These are phyloP conservation scores for Fusarium nisikadoi DNA, from an alignment of 2,329 filamentous ascomycete genomes.

Conservation along the genomic window DNA sequence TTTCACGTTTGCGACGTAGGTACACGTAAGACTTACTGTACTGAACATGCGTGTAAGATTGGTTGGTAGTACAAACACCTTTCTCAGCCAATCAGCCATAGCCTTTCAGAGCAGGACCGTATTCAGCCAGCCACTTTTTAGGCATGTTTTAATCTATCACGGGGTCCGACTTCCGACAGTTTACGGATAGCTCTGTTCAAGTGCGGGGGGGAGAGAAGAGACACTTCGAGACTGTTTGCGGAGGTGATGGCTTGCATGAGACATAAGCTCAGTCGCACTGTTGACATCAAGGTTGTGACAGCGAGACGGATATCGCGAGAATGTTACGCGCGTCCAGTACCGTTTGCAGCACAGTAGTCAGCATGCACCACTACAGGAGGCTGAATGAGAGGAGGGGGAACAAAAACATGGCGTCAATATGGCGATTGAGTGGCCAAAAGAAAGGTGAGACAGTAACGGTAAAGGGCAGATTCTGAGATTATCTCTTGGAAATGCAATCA, in stretches of 20 bases:
- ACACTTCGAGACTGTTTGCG: conserved; percentile 10
- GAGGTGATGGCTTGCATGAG: neutral
- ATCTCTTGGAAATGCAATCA: neutral
- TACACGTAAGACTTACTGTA: conserved; percentile 6
- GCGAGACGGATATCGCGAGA: neutral
- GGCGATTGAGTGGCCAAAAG: neutral
- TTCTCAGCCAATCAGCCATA: neutral
- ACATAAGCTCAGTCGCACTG: neutral
- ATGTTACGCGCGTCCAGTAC: neutral
- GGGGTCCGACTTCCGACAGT: neutral
- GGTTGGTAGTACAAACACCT: neutral
- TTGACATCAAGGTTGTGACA: neutral
- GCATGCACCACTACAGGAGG: neutral
- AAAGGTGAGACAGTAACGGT: neutral
- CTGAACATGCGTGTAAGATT: neutral
- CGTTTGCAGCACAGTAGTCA: neutral
- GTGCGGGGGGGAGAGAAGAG: neutral
- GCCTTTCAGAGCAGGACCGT: neutral
- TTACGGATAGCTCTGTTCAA: neutral
- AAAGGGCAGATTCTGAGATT: neutral
- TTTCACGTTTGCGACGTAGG: neutral
- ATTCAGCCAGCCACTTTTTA: conserved; percentile 7
- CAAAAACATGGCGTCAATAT: neutral
- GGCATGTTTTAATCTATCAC: neutral
- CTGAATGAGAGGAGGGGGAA: neutral